These are phyloP conservation scores for Aegilops umbellulata DNA, from an alignment of 176 grass and related monocot species.

Conservation along the genomic window DNA sequence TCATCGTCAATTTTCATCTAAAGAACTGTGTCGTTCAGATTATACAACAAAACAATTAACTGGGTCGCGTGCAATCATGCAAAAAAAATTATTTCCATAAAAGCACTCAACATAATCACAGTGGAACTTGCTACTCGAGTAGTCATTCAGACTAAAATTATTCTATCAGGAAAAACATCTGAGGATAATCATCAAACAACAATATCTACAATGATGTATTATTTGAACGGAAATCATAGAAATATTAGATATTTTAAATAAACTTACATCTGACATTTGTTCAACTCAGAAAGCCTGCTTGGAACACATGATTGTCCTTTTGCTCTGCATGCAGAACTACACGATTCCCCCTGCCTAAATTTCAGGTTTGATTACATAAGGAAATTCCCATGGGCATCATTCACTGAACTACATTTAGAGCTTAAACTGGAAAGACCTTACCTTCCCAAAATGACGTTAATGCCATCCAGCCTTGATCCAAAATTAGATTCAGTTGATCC, in stretches of 20 bases:
- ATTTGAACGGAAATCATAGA: constrained; percentile 1
- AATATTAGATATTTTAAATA: neutral
- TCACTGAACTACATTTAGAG: constrained; percentile 14
- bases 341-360: constrained; percentile 73
- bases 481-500: constrained; percentile 51
- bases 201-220: neutral
- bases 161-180: neutral
- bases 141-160: neutral
- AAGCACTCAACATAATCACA: neutral
- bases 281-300: constrained; percentile 65
- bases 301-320: constrained; percentile 85
- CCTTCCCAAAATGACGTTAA: constrained; percentile 83
- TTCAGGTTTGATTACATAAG: constrained; percentile 32
- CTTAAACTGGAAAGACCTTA: constrained; percentile 33
- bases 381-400: neutral
- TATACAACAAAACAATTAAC: constrained; percentile 8
- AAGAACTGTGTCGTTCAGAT: neutral
- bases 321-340: constrained; percentile 62
- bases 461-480: constrained; percentile 65
- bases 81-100: constrained; percentile 1
- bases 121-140: neutral
- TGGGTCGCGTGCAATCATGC: neutral
- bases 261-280: constrained; percentile 92
- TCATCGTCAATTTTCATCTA: neutral
- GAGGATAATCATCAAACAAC: constrained; percentile 3